A percentile compares a stretch with the other conserved stretches of the same genome.
phyloP scores from a whole-genome alignment of 2,329 filamentous ascomycete species.

The Pseudonectria foliicola region DNA sequence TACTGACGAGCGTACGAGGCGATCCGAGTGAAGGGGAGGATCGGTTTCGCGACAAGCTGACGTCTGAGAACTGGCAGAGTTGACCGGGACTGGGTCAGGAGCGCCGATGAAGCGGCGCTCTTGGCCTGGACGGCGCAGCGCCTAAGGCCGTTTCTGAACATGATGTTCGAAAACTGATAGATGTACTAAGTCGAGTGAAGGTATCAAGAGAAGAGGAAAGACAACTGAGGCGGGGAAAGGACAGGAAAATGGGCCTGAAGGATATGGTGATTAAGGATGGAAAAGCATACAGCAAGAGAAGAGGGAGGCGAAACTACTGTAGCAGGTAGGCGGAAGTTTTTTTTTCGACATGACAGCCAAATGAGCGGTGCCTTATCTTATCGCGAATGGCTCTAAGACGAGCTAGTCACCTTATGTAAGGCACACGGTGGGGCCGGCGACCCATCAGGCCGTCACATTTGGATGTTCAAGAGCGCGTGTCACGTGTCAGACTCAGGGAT shows the following conservation, averaged over 20 bases:
- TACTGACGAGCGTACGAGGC: slow-evolving; percentile 27
- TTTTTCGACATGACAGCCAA: too few relatives aligned
- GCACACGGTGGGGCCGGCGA: too few relatives aligned
- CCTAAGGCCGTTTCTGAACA: slow-evolving; percentile 33
- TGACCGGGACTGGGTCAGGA: slow-evolving; percentile 23
- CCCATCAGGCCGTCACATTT: too few relatives aligned
- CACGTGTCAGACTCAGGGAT: too few relatives aligned
- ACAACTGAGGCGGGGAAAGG: slow-evolving; percentile 1
- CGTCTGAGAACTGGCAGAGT: slow-evolving; percentile 19
- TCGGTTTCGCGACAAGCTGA: slow-evolving; percentile 10
- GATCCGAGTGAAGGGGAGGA: slow-evolving; percentile 16
- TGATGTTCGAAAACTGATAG: slow-evolving; percentile 4
- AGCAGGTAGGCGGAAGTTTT: too few relatives aligned
- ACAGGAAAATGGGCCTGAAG: too few relatives aligned
- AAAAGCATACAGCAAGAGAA: too few relatives aligned
- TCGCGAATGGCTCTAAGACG: neutral
- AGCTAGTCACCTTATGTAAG: too few relatives aligned
- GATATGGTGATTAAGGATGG: too few relatives aligned
- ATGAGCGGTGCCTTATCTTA: too few relatives aligned
- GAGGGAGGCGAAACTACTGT: too few relatives aligned
- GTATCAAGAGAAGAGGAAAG: neutral
- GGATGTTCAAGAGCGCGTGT: too few relatives aligned
- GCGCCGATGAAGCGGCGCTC: slow-evolving; percentile 22
- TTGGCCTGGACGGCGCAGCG: slow-evolving; percentile 32
- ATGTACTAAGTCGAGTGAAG: neutral